These are phyloP conservation scores for Colletotrichum sp. DNA, from an alignment of 2,329 filamentous ascomycete species.

Conservation along the genomic window DNA sequence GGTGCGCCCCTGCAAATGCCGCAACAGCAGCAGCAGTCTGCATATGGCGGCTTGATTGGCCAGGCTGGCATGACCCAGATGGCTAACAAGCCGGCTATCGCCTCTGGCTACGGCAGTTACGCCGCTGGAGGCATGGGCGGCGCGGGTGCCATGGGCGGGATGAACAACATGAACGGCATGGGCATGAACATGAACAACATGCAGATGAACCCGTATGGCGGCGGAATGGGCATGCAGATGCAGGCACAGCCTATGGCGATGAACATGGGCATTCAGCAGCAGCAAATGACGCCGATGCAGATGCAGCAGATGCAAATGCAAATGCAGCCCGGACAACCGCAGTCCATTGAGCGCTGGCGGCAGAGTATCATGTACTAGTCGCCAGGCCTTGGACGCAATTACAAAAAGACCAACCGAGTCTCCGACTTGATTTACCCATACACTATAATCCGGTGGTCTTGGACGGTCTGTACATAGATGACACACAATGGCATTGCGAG, in stretches of 20 bases:
- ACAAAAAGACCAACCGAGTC: not conserved
- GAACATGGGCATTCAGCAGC: constrained; percentile 19
- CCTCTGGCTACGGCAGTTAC: constrained; percentile 3
- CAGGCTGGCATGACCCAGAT: constrained; percentile 7
- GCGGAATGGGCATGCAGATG: constrained; percentile 25
- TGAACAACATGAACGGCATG: constrained; percentile 24
- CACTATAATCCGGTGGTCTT: not conserved
- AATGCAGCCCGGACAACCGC: constrained; percentile 21
- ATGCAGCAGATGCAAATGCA: constrained; percentile 22
- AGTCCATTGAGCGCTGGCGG: constrained; percentile 40
- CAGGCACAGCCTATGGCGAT: constrained; percentile 9
- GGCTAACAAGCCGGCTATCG: not conserved
- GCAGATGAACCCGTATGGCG: constrained; percentile 25
- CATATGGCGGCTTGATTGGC: constrained; percentile 23
- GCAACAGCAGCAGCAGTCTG: constrained; percentile 5
- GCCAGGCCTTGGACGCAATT: not conserved
- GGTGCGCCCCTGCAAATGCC: constrained; percentile 24
- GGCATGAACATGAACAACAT: constrained; percentile 29
- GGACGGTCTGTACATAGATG: not conserved
- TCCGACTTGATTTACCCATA: not conserved
- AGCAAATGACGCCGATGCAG: constrained; percentile 25
- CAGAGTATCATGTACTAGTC: constrained; percentile 37
- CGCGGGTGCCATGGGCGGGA: constrained; percentile 22
- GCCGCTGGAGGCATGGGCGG: constrained; percentile 24
- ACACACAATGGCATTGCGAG: constrained; percentile 13